Conservation (phyloP, 108 stramenopile species). For the Pseudonitzschia delicatissima region DNA sequence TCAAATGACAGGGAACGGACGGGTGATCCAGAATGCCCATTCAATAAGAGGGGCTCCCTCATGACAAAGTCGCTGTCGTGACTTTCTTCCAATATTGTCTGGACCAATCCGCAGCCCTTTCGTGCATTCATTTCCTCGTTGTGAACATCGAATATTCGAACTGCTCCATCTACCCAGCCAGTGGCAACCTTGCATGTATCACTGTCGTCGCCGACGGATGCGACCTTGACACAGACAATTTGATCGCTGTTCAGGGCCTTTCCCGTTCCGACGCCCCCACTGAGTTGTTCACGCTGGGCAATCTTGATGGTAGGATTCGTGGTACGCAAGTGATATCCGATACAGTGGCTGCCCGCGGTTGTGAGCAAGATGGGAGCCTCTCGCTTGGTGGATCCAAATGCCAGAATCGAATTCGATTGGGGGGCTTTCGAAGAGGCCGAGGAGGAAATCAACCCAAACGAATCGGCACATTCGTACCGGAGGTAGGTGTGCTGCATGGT, state of each 20-base stretch:
- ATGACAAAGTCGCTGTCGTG: slow-evolving; percentile 49
- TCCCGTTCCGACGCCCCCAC: slow-evolving; percentile 74
- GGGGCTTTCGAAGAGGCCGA: slow-evolving; percentile 61
- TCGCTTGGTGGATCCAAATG: slow-evolving; percentile 33
- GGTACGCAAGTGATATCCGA: slow-evolving; percentile 58
- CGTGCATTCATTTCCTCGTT: slow-evolving; percentile 30
- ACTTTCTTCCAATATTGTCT: slow-evolving; percentile 37
- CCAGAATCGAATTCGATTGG: slow-evolving; percentile 58
- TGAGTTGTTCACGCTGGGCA: slow-evolving; percentile 57
- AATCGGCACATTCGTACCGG: slow-evolving; percentile 87
- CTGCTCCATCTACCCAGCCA: slow-evolving; percentile 83
- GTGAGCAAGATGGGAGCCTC: slow-evolving; percentile 47
- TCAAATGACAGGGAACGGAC: slow-evolving; percentile 67
- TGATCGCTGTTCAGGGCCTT: slow-evolving; percentile 66
- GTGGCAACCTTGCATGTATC: slow-evolving; percentile 60
- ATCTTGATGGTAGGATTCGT: slow-evolving; percentile 57
- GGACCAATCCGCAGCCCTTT: slow-evolving; percentile 47
- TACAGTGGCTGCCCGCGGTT: slow-evolving; percentile 62
- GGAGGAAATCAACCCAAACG: slow-evolving; percentile 65
- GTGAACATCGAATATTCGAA: slow-evolving; percentile 58
- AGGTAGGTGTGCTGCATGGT: slow-evolving; percentile 88
- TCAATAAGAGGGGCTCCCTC: slow-evolving; percentile 72
- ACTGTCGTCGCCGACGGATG: neutral
- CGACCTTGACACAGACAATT: slow-evolving; percentile 67
- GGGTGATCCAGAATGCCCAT: slow-evolving; percentile 77